These are phyloP conservation scores for Papilionanthe hybrid DNA, from an alignment of 116 monocot genomes.

Conservation along the genomic window DNA sequence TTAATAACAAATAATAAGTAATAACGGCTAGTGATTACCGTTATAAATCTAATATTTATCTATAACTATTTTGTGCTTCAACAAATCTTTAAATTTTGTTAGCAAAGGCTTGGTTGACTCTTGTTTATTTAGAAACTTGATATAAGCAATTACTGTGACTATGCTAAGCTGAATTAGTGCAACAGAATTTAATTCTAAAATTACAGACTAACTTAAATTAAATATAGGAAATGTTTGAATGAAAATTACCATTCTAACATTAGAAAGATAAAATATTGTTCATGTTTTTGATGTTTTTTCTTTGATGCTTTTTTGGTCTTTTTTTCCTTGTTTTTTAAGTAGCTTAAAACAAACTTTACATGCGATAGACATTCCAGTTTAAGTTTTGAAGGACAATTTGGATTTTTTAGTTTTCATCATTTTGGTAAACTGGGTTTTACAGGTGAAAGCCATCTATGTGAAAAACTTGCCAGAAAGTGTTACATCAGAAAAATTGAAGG, in stretches of 20 bases:
- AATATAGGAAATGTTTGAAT: neutral
- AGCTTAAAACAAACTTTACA: neutral
- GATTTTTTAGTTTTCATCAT: neutral
- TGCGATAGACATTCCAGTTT: neutral
- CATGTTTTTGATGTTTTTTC: neutral
- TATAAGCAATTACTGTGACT: neutral
- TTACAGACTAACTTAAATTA: neutral
- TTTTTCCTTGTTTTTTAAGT: neutral
- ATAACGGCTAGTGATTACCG: too few species aligned
- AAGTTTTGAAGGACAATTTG: neutral
- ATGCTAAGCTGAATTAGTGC: neutral
- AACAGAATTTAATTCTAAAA: neutral
- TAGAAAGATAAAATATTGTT: neutral
- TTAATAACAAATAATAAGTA: too few species aligned
- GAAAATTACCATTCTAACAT: neutral
- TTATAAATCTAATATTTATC: too few species aligned
- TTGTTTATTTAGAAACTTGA: neutral
- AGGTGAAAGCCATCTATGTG: slow-evolving; percentile 94
- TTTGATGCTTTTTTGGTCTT: neutral
- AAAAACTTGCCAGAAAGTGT: slow-evolving; percentile 90
- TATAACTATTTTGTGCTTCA: too few species aligned
- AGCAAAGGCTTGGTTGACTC: neutral
- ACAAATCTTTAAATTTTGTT: neutral
- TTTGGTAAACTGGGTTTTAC: slow-evolving; percentile 14
- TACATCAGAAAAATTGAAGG: slow-evolving; percentile 72